Percentiles rank a stretch among this genome's conserved stretches.
Evolutionary conservation across 345 rosid species (phyloP).

Genomic region (Rhizophora mangle): DNA sequence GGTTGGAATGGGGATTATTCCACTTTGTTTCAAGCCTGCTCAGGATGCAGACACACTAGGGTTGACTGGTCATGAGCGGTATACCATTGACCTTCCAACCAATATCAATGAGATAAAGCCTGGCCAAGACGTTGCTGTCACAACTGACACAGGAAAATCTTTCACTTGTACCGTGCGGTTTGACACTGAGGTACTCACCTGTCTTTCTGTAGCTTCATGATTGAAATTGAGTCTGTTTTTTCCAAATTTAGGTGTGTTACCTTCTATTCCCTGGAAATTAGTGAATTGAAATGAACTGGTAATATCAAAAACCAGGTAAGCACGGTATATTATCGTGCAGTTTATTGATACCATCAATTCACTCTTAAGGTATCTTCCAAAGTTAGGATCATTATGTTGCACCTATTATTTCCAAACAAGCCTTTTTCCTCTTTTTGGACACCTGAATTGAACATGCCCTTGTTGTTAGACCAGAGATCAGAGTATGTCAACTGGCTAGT

Average conservation of each 20-base stretch:
- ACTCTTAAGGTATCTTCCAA: too few species aligned
- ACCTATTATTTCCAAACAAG: too few species aligned
- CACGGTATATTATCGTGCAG: too few species aligned
- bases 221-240: background rate
- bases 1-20: constrained; percentile 98
- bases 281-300: background rate
- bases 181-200: constrained; percentile 77
- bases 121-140: constrained; percentile 90
- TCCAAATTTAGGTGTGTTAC: background rate
- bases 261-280: background rate
- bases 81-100: constrained; percentile 77
- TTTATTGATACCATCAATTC: too few species aligned
- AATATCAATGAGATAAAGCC: constrained; percentile 71
- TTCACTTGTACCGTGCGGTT: constrained; percentile 90
- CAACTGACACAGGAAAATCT: constrained; percentile 75
- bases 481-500: too few species aligned
- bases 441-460: too few species aligned
- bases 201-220: background rate
- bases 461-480: too few species aligned
- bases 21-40: constrained; percentile 86
- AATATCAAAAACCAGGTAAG: too few species aligned
- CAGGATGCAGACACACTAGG: constrained; percentile 90
- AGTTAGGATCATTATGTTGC: too few species aligned
- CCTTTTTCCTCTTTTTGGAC: too few species aligned
- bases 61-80: constrained; percentile 87